Percentiles rank a stretch among this genome's conserved stretches.
These are phyloP conservation scores for Volvox africanus DNA, from an alignment of 139 green algal species.

Conservation along the genomic window DNA sequence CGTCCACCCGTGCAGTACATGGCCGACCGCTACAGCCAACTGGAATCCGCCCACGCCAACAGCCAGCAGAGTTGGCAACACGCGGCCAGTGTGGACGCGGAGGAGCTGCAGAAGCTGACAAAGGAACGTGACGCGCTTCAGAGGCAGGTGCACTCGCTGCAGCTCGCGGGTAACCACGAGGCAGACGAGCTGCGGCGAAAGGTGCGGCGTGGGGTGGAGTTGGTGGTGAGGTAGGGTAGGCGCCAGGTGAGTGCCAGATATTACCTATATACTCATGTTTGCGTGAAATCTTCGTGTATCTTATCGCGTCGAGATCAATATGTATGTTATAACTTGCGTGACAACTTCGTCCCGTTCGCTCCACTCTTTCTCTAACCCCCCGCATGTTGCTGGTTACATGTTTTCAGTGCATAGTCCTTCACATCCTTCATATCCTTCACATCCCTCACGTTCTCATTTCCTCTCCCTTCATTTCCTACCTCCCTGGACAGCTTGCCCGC, in stretches of 20 bases:
- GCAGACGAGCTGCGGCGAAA: not conserved
- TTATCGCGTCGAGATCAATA: too few species aligned
- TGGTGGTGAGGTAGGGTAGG: not conserved
- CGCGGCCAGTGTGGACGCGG: not conserved
- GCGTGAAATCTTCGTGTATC: too few species aligned
- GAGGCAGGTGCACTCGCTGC: not conserved
- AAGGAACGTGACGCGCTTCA: constrained; percentile 7
- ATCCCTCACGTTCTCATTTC: not conserved
- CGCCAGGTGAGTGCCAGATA: not conserved
- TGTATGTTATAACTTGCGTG: not conserved
- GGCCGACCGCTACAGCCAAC: not conserved
- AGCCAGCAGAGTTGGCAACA: constrained; percentile 11
- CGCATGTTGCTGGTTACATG: not conserved
- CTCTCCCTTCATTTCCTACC: not conserved
- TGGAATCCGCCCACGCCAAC: not conserved
- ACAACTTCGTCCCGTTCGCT: not conserved
- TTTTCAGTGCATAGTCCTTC: not conserved
- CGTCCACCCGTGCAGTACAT: not conserved
- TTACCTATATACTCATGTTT: too few species aligned
- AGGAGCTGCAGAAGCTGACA: not conserved
- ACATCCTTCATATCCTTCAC: not conserved
- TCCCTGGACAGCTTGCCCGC: not conserved
- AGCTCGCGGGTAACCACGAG: not conserved
- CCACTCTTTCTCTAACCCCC: not conserved
- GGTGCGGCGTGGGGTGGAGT: not conserved